Base-by-base conservation (phyloP, 768 basidiomycete genomes). In the Phylloporus rhodoxanthus region DNA sequence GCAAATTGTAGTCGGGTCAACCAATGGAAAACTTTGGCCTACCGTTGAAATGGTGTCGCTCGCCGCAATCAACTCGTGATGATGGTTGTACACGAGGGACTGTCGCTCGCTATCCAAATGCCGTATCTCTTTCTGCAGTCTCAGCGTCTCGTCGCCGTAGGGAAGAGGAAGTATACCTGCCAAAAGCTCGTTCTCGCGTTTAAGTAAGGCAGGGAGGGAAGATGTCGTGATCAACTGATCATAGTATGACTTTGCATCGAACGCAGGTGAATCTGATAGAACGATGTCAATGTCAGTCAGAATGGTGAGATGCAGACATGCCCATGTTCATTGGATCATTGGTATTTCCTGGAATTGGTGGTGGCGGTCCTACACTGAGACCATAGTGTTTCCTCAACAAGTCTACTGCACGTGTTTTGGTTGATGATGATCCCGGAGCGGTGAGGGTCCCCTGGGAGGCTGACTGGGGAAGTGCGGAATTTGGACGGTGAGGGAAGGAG, bases 1-100 rank as follows among this genome's bases (percentile, higher is more conserved):
- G 8, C 28, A 46, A 28, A 46, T 56, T 29, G 36, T 13, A 44
- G 39, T 19, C 20, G 52, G 38, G 36, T 28, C 2, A 41, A 30
- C n/a, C 7, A 4, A 26, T 53, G 20, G 20, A 6, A 20, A 43
- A 38, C 41, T 20, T 36, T 11, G 28, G 58, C 82, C 17, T 67
- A 92, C 91, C 5, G 85, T 81, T 52, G 84, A 82, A 55, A 96
- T 95, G 8, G 93, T 95, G 59, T 92, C 89, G 51, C 86, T 91
- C 3, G 93, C 93, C 1, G 90, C 89, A 44, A 96, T 93, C 17
- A 96, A 82, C 56, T 96, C 93, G 51, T 93, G 91, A 60, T 96
- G 93, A 61, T 94, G 92, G 58, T 94, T 92, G 63, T 96, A 96
- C 10, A 96, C 92, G 38, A 96, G 73, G 8, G 87, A 86, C 66